These are phyloP conservation scores for Hyaloscypha finlandica DNA, from an alignment of 495 filamentous ascomycete genomes.

Conservation along the genomic window DNA sequence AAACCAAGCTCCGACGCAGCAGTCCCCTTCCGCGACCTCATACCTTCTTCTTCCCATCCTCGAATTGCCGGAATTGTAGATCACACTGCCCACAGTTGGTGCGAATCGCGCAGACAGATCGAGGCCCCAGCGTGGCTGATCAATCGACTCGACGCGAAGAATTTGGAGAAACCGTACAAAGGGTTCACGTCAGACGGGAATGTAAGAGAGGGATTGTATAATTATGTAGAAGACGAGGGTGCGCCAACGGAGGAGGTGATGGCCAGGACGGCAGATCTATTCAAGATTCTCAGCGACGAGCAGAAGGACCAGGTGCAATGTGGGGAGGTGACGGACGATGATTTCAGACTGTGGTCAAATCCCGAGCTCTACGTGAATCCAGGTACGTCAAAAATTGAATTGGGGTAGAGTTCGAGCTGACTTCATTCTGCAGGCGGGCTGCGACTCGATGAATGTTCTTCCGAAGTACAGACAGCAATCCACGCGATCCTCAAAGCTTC, in stretches of 20 bases:
- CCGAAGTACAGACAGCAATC: slow-evolving; percentile 25
- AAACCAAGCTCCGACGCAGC: slow-evolving; percentile 31
- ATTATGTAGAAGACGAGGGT: slow-evolving; percentile 32
- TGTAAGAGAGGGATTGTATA: slow-evolving; percentile 27
- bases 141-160: slow-evolving; percentile 30
- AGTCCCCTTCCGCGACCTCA: slow-evolving; percentile 32
- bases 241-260: slow-evolving; percentile 30
- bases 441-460: slow-evolving; percentile 29
- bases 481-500: slow-evolving; percentile 42
- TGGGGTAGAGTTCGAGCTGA: neutral
- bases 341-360: slow-evolving; percentile 34
- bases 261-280: slow-evolving; percentile 6
- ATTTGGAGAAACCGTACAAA: slow-evolving; percentile 29
- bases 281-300: slow-evolving; percentile 23
- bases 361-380: slow-evolving; percentile 35
- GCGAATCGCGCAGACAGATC: slow-evolving; percentile 30
- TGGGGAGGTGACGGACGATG: slow-evolving; percentile 30
- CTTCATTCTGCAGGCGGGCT: slow-evolving; percentile 22
- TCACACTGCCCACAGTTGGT: slow-evolving; percentile 29
- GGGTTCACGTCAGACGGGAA: slow-evolving; percentile 29
- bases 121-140: slow-evolving; percentile 34
- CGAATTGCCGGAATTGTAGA: slow-evolving; percentile 30
- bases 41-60: slow-evolving; percentile 28
- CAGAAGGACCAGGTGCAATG: slow-evolving; percentile 26
- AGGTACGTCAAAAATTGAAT: slow-evolving; percentile 8